Conservation (phyloP, 352 stramenopile species). For the Pilasporangium apinafurcum region DNA sequence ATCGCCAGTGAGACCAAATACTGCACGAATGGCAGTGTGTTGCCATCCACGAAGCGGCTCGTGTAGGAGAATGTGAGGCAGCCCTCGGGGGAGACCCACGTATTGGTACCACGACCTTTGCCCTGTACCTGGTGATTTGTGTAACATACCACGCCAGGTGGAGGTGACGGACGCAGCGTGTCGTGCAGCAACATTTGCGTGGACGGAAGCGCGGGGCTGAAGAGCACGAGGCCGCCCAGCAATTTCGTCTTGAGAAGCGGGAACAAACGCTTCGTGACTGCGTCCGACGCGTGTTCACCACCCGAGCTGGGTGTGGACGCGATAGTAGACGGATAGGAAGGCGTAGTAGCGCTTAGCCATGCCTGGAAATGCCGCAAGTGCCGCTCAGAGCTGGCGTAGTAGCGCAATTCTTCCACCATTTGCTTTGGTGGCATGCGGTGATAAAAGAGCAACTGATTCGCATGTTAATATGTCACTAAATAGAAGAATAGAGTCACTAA, state of each 20-base stretch:
- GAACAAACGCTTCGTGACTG: conserved; percentile 38
- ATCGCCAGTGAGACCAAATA: conserved; percentile 88
- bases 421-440: conserved; percentile 35
- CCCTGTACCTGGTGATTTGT: conserved; percentile 73
- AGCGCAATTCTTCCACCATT: conserved; percentile 63
- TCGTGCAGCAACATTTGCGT: conserved; percentile 84
- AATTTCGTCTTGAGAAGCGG: conserved; percentile 47
- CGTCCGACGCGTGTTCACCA: conserved; percentile 21
- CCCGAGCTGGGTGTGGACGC: conserved; percentile 5
- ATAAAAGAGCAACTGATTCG: too few species aligned
- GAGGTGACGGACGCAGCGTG: conserved; percentile 50
- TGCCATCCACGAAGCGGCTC: conserved; percentile 71
- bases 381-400: conserved; percentile 70
- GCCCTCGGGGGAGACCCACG: conserved; percentile 82
- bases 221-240: conserved; percentile 72
- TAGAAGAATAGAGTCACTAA: too few species aligned
- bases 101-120: conserved; percentile 80
- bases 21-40: conserved; percentile 84
- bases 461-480: too few species aligned
- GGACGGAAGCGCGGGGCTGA: conserved; percentile 55
- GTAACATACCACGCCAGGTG: conserved; percentile 71
- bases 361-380: conserved; percentile 61
- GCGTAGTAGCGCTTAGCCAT: conserved; percentile 34
- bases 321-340: conserved; percentile 11
- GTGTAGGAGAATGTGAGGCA: conserved; percentile 91